Conservation (phyloP, 2,329 filamentous ascomycete genomes). For the Fusarium chuoi region DNA sequence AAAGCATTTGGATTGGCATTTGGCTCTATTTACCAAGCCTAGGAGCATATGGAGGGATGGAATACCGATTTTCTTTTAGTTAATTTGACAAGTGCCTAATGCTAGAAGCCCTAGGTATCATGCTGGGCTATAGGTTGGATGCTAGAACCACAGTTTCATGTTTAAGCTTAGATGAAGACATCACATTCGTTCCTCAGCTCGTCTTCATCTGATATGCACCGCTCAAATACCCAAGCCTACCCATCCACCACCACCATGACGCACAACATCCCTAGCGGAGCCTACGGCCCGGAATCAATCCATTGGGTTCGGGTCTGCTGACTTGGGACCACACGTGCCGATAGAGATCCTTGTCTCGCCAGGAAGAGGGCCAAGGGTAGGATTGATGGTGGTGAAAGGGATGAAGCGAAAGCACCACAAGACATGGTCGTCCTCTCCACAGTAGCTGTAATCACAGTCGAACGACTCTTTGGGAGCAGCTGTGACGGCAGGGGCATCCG, state of each 20-base stretch:
- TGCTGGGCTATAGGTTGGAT: conserved; percentile 6
- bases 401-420: conserved; percentile 55
- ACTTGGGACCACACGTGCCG: conserved; percentile 43
- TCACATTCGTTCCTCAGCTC: conserved; percentile 10
- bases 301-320: not conserved
- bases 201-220: not conserved
- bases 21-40: conserved; percentile 12
- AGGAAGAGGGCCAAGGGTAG: conserved; percentile 48
- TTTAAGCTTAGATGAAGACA: conserved; percentile 21
- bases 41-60: conserved; percentile 13
- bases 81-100: conserved; percentile 1
- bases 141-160: conserved; percentile 3
- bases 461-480: conserved; percentile 23
- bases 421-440: conserved; percentile 47
- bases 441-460: conserved; percentile 51
- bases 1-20: conserved; percentile 12
- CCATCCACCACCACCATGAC: not conserved
- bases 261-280: not conserved
- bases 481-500: conserved; percentile 8
- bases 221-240: not conserved
- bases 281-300: not conserved
- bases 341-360: conserved; percentile 50
- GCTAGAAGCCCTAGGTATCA: conserved; percentile 3
- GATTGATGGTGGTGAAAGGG: conserved; percentile 51
- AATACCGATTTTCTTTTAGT: not conserved